Base-by-base conservation (phyloP, 1,284 basidiomycete genomes). In the Rhodotorula sp. region DNA sequence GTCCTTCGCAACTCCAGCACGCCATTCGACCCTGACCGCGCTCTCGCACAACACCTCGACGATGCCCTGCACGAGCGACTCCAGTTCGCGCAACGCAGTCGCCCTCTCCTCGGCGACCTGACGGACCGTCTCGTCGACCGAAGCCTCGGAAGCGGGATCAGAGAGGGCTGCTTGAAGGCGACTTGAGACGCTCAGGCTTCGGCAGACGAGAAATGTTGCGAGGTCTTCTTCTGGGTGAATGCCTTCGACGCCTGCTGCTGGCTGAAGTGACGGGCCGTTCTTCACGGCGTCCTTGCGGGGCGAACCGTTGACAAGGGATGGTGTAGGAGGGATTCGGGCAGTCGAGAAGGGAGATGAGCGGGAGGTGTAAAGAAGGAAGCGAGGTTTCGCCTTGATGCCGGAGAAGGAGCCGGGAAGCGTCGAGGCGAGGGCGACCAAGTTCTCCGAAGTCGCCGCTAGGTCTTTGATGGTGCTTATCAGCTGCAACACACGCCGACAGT, bases 141-240 rank as follows among this genome's bases (percentile, higher is more conserved):
- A 44, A 19, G 1, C n/a, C 2, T 11, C 7, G 22, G 27, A 5
- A 4, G 1, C 5, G 48, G 22, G 22, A 17, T 32, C 36, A n/a
- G 67, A 34, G 19, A 69, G 64, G 5, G 71, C 53, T 1, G 61
- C 64, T 29, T 72, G 63, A 22, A 72, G 64, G 10, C 64, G 65
- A 6, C 64, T 52, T 17, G 61, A 56, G 22, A 62, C 56, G 13
- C 49, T n/a, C 17, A 74, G 61, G 34, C 49, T 49, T 6, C 68
- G 68, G 48, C 62, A 66, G n/a, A 65, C 44, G 66, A 73, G 68
- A 48, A 68, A 75, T 19, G 66, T 70, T 29, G 67, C 67, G 62
- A 75, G 69, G 54, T 73, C 74, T 20, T 73, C 64, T 29, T 67
- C 64, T 0, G 64, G 55, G 44, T 70, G 56, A 17, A 54, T 54